A percentile compares a stretch with the other conserved stretches of the same genome.
These are phyloP conservation scores for Tetramitus jugosus DNA, from an alignment of 208 protist genomes.

Conservation along the genomic window DNA sequence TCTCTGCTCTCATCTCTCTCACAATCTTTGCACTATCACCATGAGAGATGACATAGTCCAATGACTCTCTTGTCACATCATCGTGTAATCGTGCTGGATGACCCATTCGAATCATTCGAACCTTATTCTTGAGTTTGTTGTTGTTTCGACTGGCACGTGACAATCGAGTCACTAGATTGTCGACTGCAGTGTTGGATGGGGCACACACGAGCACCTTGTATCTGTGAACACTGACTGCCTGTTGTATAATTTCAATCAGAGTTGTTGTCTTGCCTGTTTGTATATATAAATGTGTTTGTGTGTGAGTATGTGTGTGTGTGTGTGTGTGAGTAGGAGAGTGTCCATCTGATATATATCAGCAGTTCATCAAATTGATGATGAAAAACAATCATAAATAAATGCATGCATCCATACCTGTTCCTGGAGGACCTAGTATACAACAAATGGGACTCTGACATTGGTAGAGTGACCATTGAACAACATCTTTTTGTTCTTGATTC, in stretches of 20 bases:
- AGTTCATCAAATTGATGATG: neutral
- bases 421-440: slow-evolving; percentile 17
- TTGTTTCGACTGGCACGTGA: neutral
- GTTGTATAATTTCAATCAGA: slow-evolving; percentile 51
- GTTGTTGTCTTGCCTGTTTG: slow-evolving; percentile 52
- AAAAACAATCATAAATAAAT: too few relatives aligned
- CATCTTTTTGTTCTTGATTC: slow-evolving; percentile 19
- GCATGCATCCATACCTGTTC: neutral
- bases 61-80: slow-evolving; percentile 36
- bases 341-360: neutral
- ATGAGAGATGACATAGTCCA: slow-evolving; percentile 36
- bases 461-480: neutral
- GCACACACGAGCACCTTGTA: slow-evolving; percentile 47
- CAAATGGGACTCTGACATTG: neutral
- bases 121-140: neutral
- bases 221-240: slow-evolving; percentile 29
- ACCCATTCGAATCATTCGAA: slow-evolving; percentile 35
- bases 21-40: slow-evolving; percentile 24
- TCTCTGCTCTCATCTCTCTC: slow-evolving; percentile 37
- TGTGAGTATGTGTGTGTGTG: neutral
- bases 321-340: neutral
- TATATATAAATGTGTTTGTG: neutral
- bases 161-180: slow-evolving; percentile 37
- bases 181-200: slow-evolving; percentile 54
- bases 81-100: slow-evolving; percentile 49